Evolutionary conservation across 2,329 filamentous ascomycete species (phyloP).

Genomic region (Cercospora zeina): DNA sequence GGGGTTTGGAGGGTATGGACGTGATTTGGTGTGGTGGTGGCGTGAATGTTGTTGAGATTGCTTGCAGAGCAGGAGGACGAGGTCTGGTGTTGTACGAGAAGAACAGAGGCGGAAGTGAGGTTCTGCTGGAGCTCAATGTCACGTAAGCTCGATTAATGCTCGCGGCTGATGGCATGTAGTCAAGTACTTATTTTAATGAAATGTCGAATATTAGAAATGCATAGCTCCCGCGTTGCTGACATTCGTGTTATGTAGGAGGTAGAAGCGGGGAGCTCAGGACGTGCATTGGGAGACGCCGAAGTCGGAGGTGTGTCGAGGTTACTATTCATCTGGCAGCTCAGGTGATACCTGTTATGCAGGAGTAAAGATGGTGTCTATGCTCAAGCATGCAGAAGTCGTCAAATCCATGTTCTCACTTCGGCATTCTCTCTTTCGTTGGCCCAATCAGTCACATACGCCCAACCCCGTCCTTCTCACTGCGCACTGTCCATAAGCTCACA

Average conservation of each 20-base stretch:
- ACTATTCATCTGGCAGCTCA: neutral
- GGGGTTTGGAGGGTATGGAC: neutral
- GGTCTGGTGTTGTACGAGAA: neutral
- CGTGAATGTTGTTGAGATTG: neutral
- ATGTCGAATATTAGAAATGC: neutral
- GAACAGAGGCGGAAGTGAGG: neutral
- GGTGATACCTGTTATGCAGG: neutral
- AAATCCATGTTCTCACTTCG: neutral
- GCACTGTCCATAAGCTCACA: slow-evolving; percentile 37
- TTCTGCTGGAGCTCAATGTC: neutral
- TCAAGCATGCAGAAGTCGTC: neutral
- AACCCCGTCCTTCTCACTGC: neutral
- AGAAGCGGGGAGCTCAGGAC: slow-evolving; percentile 3
- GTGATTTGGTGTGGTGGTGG: neutral
- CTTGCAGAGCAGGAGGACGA: neutral
- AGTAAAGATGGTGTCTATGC: neutral
- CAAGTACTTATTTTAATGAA: neutral
- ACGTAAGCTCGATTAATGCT: neutral
- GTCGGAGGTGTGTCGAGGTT: neutral
- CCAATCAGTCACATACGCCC: neutral
- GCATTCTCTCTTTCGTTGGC: neutral
- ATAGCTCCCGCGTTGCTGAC: neutral
- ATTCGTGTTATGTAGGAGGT: neutral
- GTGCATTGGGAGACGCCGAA: neutral
- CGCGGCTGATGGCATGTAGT: neutral